phyloP scores from a whole-genome alignment of 495 filamentous ascomycete genomes.

The Podospora tetraspora region DNA sequence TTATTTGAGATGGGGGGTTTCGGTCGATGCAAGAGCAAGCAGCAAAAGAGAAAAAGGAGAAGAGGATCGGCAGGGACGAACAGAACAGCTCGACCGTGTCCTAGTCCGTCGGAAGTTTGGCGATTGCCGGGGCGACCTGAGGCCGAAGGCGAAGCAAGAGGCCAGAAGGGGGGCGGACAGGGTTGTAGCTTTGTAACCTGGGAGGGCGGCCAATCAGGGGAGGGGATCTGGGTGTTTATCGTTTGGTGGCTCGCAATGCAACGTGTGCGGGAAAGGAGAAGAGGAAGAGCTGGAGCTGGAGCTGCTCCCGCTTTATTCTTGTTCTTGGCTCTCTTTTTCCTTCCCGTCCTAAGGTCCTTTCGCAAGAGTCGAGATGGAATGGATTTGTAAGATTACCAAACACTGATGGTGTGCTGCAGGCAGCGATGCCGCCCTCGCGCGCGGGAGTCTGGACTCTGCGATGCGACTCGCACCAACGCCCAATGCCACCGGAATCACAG shows the following conservation, averaged over 20 bases:
- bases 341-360: background rate
- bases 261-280: background rate
- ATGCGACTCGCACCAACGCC: too few relatives aligned
- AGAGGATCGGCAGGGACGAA: background rate
- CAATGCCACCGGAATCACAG: too few relatives aligned
- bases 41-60: background rate
- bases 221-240: background rate
- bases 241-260: background rate
- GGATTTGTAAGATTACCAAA: background rate
- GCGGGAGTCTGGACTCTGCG: too few relatives aligned
- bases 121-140: background rate
- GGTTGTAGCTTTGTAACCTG: background rate
- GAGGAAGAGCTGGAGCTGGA: background rate
- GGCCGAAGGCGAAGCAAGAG: background rate
- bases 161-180: background rate
- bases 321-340: too few relatives aligned
- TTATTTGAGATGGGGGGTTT: background rate
- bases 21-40: background rate
- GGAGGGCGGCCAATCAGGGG: background rate
- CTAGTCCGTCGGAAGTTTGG: background rate
- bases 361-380: background rate
- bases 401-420: background rate
- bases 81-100: background rate
- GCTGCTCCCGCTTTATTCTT: background rate
- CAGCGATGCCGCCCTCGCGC: too few relatives aligned